Evolutionary conservation across 257 asterid species (phyloP).

Genomic region (Rehmannia glutinosa): DNA sequence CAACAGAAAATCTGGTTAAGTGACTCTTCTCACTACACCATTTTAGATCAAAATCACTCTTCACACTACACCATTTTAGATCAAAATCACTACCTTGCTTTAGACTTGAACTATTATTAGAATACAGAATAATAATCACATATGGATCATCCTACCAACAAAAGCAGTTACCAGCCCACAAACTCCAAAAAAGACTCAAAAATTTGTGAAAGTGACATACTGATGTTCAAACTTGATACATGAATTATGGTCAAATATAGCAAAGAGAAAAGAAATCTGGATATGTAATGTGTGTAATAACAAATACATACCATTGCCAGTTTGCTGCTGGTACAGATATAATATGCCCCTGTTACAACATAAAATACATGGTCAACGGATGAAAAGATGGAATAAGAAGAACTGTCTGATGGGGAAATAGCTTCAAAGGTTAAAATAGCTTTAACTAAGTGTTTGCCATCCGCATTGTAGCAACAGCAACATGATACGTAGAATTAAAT

Average conservation of each 20-base stretch:
- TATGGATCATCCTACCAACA: constrained; percentile 6
- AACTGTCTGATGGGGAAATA: background rate
- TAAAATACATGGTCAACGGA: constrained; percentile 16
- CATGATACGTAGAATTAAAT: background rate
- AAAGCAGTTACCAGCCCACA: background rate
- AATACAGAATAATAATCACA: background rate
- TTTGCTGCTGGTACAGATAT: constrained; percentile 60
- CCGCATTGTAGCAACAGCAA: background rate
- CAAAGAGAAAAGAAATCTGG: background rate
- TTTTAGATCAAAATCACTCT: background rate
- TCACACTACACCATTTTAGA: background rate
- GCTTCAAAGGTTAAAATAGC: background rate
- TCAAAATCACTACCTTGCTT: background rate
- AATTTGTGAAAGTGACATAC: background rate
- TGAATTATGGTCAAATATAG: background rate
- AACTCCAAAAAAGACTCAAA: background rate
- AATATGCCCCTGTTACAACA: constrained; percentile 69
- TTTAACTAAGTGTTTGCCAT: background rate
- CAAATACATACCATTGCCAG: constrained; percentile 69
- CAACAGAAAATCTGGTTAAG: background rate
- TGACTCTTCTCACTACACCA: background rate
- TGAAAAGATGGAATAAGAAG: constrained; percentile 11
- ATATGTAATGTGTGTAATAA: background rate
- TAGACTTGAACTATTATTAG: background rate
- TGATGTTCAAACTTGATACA: background rate